Conservation (phyloP, 257 asterid genomes). For the Paulownia fortunei region DNA sequence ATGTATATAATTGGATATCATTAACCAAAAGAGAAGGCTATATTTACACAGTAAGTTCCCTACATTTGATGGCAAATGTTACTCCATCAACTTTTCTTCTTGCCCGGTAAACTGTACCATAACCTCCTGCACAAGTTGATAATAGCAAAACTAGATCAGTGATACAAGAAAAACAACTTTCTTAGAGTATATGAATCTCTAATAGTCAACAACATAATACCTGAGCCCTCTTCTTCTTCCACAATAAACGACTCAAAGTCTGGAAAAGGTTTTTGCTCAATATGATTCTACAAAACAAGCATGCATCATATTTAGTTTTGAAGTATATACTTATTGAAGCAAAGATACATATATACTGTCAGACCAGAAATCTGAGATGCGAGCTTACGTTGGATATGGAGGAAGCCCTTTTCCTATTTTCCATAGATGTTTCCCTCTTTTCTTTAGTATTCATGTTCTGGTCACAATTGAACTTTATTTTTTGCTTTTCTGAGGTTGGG, state of each 20-base stretch:
- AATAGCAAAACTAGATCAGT: conserved; percentile 29
- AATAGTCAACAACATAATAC: conserved; percentile 42
- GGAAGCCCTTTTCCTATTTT: conserved; percentile 41
- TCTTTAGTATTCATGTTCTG: conserved; percentile 38
- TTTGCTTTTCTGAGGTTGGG: conserved; percentile 41
- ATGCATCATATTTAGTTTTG: conserved; percentile 26
- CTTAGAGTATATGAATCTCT: not conserved
- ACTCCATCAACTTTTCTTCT: conserved; percentile 80
- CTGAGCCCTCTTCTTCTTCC: conserved; percentile 97
- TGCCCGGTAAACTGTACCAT: conserved; percentile 95
- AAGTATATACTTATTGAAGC: not conserved
- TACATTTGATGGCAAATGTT: conserved; percentile 88
- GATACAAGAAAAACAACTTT: conserved; percentile 16
- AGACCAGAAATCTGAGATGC: conserved; percentile 20
- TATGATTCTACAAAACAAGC: conserved; percentile 54
- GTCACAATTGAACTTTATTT: conserved; percentile 36
- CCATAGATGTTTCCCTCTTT: conserved; percentile 37
- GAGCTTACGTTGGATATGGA: conserved; percentile 54
- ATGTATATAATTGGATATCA: conserved; percentile 9
- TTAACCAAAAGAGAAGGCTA: conserved; percentile 22
- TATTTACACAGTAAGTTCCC: conserved; percentile 30
- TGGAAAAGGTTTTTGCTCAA: conserved; percentile 59
- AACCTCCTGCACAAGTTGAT: conserved; percentile 76
- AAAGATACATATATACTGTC: conserved; percentile 17
- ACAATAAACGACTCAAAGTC: conserved; percentile 66